These are phyloP conservation scores for Mycena indigotica DNA, from an alignment of 768 basidiomycete species.

Conservation along the genomic window DNA sequence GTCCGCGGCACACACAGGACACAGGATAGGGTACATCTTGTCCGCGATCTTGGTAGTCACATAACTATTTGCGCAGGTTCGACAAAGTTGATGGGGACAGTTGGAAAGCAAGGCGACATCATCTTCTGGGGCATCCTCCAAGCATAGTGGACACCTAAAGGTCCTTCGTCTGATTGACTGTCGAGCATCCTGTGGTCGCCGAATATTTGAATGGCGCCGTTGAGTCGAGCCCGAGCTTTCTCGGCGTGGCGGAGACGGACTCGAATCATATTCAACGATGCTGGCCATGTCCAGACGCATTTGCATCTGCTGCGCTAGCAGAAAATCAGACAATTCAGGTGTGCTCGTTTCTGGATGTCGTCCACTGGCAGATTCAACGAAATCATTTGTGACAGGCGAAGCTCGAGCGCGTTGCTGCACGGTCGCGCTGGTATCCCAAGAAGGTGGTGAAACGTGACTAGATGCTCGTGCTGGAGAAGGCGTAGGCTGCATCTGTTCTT, in stretches of 20 bases:
- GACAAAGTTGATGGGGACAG: not conserved
- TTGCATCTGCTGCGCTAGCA: conserved; percentile 14
- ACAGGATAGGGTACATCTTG: not conserved
- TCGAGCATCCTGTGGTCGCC: not conserved
- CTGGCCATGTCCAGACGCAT: no score
- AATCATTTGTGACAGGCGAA: conserved; percentile 1
- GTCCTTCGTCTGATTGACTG: not conserved
- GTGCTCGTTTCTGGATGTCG: conserved; percentile 1
- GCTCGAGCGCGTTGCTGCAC: not conserved
- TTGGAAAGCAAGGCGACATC: not conserved
- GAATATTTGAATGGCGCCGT: no score
- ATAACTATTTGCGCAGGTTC: not conserved
- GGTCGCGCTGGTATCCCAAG: not conserved
- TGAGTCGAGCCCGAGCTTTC: not conserved
- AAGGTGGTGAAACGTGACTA: no score
- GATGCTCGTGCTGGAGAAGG: no score
- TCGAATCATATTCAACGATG: no score
- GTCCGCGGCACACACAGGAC: not conserved
- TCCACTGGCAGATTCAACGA: conserved; percentile 1
- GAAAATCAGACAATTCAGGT: conserved; percentile 6
- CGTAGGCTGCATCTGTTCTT: no score
- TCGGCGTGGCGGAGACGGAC: no score
- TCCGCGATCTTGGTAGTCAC: not conserved
- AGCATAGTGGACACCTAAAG: not conserved
- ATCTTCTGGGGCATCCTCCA: not conserved